phyloP scores from a whole-genome alignment of 2,329 filamentous ascomycete species.

The Annulohypoxylon truncatum region DNA sequence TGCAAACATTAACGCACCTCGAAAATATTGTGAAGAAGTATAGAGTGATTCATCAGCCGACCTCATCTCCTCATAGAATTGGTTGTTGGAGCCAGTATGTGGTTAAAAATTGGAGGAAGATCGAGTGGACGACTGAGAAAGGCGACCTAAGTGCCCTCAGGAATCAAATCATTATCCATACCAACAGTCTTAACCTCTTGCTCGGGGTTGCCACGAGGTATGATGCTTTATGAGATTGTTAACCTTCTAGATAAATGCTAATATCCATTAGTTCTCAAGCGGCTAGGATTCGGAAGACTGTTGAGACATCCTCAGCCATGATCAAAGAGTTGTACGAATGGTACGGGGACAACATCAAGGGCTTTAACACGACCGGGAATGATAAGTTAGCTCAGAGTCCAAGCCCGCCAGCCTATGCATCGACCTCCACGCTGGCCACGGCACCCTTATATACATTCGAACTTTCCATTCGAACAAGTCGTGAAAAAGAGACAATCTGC shows the following conservation, averaged over 20 bases:
- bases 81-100: slow-evolving; percentile 41
- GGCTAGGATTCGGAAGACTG: slow-evolving; percentile 20
- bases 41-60: slow-evolving; percentile 27
- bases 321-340: slow-evolving; percentile 37
- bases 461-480: slow-evolving; percentile 7
- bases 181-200: slow-evolving; percentile 44
- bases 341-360: slow-evolving; percentile 23
- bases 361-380: slow-evolving; percentile 12
- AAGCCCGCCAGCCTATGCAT: background rate
- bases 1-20: slow-evolving; percentile 35
- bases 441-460: slow-evolving; percentile 14
- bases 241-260: background rate
- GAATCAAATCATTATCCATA: slow-evolving; percentile 42
- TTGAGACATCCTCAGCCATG: slow-evolving; percentile 26
- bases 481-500: slow-evolving; percentile 19
- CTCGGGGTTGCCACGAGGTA: slow-evolving; percentile 40
- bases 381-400: background rate
- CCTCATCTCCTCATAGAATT: background rate
- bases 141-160: slow-evolving; percentile 44
- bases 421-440: background rate
- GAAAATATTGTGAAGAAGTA: slow-evolving; percentile 42
- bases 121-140: slow-evolving; percentile 48
- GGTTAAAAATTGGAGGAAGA: slow-evolving; percentile 47
- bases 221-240: background rate
- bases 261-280: slow-evolving; percentile 25